Base-by-base conservation (phyloP, 2,329 filamentous ascomycete genomes). In the Neonectria neomacrospora region DNA sequence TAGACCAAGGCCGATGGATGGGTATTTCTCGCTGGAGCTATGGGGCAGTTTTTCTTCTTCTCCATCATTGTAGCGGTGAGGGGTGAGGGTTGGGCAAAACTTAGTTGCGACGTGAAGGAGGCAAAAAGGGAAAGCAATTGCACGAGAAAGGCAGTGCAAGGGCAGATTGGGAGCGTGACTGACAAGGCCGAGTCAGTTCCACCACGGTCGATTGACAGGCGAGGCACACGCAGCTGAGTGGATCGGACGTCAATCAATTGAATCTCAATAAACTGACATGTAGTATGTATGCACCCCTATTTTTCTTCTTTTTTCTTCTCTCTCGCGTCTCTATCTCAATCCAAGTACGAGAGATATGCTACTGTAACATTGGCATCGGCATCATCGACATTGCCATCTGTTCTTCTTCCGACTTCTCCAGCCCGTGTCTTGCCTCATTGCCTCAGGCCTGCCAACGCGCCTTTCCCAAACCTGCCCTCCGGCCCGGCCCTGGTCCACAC, bases 341-440 rank as follows among this genome's bases (percentile, higher is more conserved):
- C 30, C 10, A 32, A 32, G 30, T 10, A 32, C 10, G 10, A 32
- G 10, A 32, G 11, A 26, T 12, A 12, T 32, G 30, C 30, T 37
- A n/a, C 34, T 37, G 34, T 14, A 37, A 37, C 34, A n/a, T 37
- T 48, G 26, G 26, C 7, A 30, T 48, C 16, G 14, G 16, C 26
- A 48, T 48, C 74, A 66, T 37, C 14, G 34, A 37, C n/a, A 37
- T 37, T n/a, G 7, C 28, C 34, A n/a, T 39, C 37, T 41, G 37
- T n/a, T 41, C 23, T 6, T 30, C 9, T 4, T 30, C 28, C 28
- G 28, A 30, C 28, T 30, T 7, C 28, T 20, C n/a, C n/a, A 20
- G 37, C 9, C 37, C 37, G n/a, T 41, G 37, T n/a, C 37, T 6
- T 26, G n/a, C 23, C 37, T 41, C 3, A n/a, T 41, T 32, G 45